Conservation (phyloP, 2,329 filamentous ascomycete species). For the Paramyrothecium sp. region DNA sequence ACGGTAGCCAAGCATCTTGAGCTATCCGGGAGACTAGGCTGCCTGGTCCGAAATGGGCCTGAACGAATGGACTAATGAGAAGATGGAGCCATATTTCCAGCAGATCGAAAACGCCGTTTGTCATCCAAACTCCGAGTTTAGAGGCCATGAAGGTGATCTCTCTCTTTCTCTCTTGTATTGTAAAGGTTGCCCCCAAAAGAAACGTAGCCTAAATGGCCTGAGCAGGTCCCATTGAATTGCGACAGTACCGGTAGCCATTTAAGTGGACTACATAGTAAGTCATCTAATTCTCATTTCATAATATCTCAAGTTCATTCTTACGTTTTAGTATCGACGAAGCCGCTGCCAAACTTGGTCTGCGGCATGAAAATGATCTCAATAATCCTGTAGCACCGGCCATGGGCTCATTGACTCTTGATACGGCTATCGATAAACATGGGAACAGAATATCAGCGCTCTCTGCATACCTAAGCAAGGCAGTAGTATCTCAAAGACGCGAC, state of each 20-base stretch:
- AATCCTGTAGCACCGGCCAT: background rate
- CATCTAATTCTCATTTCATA: background rate
- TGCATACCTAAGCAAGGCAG: background rate
- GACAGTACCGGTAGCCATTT: background rate
- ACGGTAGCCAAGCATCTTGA: too few relatives aligned
- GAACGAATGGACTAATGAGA: background rate
- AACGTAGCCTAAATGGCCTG: background rate
- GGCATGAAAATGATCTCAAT: background rate
- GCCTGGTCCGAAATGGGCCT: background rate
- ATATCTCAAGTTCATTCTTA: background rate
- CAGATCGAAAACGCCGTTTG: background rate
- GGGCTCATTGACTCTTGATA: conserved; percentile 1
- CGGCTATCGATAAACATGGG: background rate
- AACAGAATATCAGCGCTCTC: background rate
- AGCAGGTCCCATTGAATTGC: background rate
- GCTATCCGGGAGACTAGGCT: background rate
- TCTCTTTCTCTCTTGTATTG: too few relatives aligned
- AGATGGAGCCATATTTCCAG: background rate
- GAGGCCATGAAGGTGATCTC: background rate
- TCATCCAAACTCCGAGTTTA: background rate
- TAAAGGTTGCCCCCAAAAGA: background rate
- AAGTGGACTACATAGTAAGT: background rate
- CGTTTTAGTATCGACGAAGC: background rate
- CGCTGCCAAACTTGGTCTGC: background rate
- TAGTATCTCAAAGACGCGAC: background rate